Base-by-base conservation (phyloP, 108 stramenopile genomes). In the Cyclotella choctawhatcheeana region DNA sequence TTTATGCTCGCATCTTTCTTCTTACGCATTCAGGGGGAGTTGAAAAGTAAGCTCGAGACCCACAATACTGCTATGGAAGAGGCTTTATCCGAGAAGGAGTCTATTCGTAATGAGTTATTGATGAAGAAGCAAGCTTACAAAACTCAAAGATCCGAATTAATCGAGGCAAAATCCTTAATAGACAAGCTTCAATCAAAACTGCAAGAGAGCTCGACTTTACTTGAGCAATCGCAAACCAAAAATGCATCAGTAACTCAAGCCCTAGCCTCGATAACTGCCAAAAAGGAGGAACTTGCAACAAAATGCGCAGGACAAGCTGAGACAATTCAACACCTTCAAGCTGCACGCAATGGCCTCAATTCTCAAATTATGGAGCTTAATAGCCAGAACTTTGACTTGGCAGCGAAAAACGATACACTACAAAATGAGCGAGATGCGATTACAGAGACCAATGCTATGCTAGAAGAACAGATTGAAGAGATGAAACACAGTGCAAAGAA, bases 381-480 rank as follows among this genome's bases (percentile, higher is more conserved):
- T 1, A n/a, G 30, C 55, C 27, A 56, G 10, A 17, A 31, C 1
- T 31, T 1, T 12, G 30, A 12, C 2, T 2, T 22, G 4, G 10
- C 20, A 3, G 1, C 29, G 1, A 18, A 31, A 12, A 58, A 58
- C 1, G 32, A 1, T 31, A 14, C 56, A 7, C 18, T 35, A 5
- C 34, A 60, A 29, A 35, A 10, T 13, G 59, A 60, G 35, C 27
- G 35, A 22, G 59, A 35, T 24, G 21, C 35, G 22, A 60, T 37
- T 18, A 20, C 35, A 21, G 33, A 40, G 5, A 21, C 59, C 1
- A 60, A 37, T 24, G 21, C 18, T 20, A 21, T 13, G 26, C 59
- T 60, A 5, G 21, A 60, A 40, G 20, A 21, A 21, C 40, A 24
- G 37, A 35, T 60, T 22, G 35, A 60, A 10, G 59, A 60, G 35